Percentiles rank a stretch among this genome's conserved stretches.
Evolutionary conservation across 768 basidiomycete species (phyloP).

Genomic region (Daedalea quercina): DNA sequence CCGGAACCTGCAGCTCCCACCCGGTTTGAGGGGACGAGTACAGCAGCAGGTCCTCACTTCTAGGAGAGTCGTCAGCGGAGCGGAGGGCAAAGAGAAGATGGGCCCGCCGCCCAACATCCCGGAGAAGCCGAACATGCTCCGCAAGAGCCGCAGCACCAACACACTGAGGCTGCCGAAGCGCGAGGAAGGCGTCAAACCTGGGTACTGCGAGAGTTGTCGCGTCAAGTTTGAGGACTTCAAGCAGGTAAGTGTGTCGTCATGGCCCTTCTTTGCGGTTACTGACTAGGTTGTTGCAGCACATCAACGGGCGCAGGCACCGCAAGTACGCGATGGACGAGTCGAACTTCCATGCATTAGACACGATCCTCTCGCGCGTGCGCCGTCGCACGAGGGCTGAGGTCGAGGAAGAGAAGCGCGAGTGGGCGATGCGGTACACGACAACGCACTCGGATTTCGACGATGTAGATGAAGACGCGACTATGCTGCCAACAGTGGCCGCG

Average conservation of each 20-base stretch:
- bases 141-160: conserved; percentile 79
- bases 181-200: conserved; percentile 85
- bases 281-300: conserved; percentile 48
- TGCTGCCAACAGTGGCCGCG: conserved; percentile 5
- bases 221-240: conserved; percentile 85
- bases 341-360: conserved; percentile 79
- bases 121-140: conserved; percentile 42
- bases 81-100: conserved; percentile 38
- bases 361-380: conserved; percentile 55
- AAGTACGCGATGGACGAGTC: conserved; percentile 72
- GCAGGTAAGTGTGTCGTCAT: conserved; percentile 41
- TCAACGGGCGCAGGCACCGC: conserved; percentile 63
- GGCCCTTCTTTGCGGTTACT: conserved; percentile 2
- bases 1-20: conserved; percentile 43
- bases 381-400: conserved; percentile 36
- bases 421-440: conserved; percentile 4
- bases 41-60: conserved; percentile 66
- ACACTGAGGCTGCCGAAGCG: conserved; percentile 68
- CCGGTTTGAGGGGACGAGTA: conserved; percentile 46
- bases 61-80: conserved; percentile 33
- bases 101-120: conserved; percentile 63
- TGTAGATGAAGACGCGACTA: conserved; percentile 7
- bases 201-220: conserved; percentile 97
- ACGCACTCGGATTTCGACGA: neutral
- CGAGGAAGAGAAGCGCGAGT: conserved; percentile 10